Base-by-base conservation (phyloP, 495 filamentous ascomycete genomes). In the Penicillium nucicola region DNA sequence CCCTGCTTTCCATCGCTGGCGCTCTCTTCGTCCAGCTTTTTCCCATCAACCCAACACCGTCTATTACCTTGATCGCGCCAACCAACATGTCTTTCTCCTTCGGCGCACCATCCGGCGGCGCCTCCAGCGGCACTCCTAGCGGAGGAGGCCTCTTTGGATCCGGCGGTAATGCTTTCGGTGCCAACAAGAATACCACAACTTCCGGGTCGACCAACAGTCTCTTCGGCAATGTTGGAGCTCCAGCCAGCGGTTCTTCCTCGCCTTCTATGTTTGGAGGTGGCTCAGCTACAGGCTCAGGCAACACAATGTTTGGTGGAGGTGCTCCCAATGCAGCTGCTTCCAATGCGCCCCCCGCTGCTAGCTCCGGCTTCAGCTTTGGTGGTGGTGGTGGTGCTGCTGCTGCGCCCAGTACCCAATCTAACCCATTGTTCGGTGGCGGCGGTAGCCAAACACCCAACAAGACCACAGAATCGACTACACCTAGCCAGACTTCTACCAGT, bases 181-280 rank as follows among this genome's bases (percentile, higher is more conserved):
- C 65, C 45, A 68, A 66, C 49, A 57, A 61, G 43, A 65, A 54
- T 44, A 58, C 5, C 31, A 46, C 64, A 22, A 58, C 57, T 19
- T 56, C 69, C n/a, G 50, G 65, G 10, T 8, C 25, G 25, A 28
- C 25, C 31, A 62, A 61, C 45, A 60, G 62, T 37, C 53, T 77
- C 30, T 77, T 77, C 61, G 74, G 74, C 45, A 77, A 74, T 61
- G 64, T 68, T 61, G 72, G 69, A 63, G 70, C 66, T 58, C 53
- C 67, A 40, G 57, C 56, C 18, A 51, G 56, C 50, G 66, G 67
- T 25, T 59, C 39, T 49, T 53, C 69, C 28, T 44, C 66, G 15
- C 56, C 72, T 35, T 66, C 70, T 36, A 37, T 62, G 3, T 74
- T 74, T 62, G 73, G 70, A 49, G 42, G 58, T 17, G 46, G 45